Evolutionary conservation across 2,329 filamentous ascomycete genomes (phyloP), one percentile per base, ranked within the genome.

Genomic region (Ceratocystis ficicola): DNA sequence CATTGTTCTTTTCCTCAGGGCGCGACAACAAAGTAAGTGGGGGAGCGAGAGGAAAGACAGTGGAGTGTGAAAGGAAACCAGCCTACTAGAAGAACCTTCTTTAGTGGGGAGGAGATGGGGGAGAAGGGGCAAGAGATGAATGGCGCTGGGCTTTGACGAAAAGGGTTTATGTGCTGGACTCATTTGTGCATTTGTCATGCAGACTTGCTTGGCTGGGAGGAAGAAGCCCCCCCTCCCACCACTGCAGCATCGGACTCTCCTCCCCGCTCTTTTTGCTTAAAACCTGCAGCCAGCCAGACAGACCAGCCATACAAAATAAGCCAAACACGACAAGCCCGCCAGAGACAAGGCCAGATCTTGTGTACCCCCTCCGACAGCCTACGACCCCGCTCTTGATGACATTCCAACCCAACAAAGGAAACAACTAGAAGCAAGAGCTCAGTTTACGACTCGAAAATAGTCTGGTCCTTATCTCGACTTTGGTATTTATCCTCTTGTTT

Each of bases 321-420:
- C 36, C 36, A 41, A 12, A 15, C 36, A 41, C 36, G 10, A 41
- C 36, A 22, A 50, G 48, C 48, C 48, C 48, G 20, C 2, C 46
- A 48, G 46, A 48, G 12, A 41, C 36, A 10, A 52, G 48, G 20
- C 20, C 22, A 22, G 8, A 10, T 20, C 48, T 25, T 50, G 17
- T 22, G 22, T 22, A 8, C 12, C 48, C 22, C 48, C 7, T 52
- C 48, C 48, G 41, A 61, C n/a, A 36, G 22, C 32, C 32, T 59
- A 30, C 28, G 48, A 64, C 50, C 63, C 50, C 50, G 63, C 63
- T 44, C 48, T 64, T 55, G 63, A 64, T 64, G 63, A 57, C 63
- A 64, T 57, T 46, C 44, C 25, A 63, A 30, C 36, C 28, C 28
- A 32, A 32, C 52, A 25, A 25, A 25, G 48, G 8, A 8, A 25